These are phyloP conservation scores for Schizochytrium sp. DNA, from an alignment of 108 stramenopile genomes.

Conservation along the genomic window DNA sequence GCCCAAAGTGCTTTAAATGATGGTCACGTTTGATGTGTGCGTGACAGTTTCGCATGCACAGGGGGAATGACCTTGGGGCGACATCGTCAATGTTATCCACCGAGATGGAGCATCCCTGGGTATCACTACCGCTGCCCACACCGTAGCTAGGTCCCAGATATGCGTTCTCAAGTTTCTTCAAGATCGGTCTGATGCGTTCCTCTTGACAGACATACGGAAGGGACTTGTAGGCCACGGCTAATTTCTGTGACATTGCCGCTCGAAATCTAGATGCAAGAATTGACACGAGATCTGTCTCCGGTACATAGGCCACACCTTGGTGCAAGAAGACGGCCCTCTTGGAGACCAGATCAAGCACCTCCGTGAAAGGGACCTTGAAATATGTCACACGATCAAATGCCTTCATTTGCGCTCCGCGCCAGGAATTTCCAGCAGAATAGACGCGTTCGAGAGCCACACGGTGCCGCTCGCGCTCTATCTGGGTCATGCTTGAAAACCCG, in stretches of 20 bases:
- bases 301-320: slow-evolving; percentile 89
- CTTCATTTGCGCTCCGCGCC: slow-evolving; percentile 57
- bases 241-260: slow-evolving; percentile 61
- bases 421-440: slow-evolving; percentile 66
- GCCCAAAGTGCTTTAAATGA: slow-evolving; percentile 93
- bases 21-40: slow-evolving; percentile 83
- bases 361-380: slow-evolving; percentile 90
- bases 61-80: slow-evolving; percentile 85
- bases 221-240: slow-evolving; percentile 71
- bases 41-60: slow-evolving; percentile 95
- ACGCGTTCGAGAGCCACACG: slow-evolving; percentile 55
- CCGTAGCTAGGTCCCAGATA: slow-evolving; percentile 77
- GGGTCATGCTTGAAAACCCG: slow-evolving; percentile 76
- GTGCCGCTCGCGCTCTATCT: slow-evolving; percentile 74
- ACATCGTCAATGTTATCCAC: slow-evolving; percentile 77
- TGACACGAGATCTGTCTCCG: slow-evolving; percentile 81
- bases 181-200: slow-evolving; percentile 83
- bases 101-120: background rate
- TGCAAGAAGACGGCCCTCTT: slow-evolving; percentile 85
- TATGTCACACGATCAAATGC: slow-evolving; percentile 73
- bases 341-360: slow-evolving; percentile 87
- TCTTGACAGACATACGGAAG: slow-evolving; percentile 68
- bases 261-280: slow-evolving; percentile 84
- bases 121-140: slow-evolving; percentile 52
- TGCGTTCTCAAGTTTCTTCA: slow-evolving; percentile 85